Evolutionary conservation across 192 early-diverging fungal genomes (phyloP).

Genomic region (Phlyctochytrium bullatum): DNA sequence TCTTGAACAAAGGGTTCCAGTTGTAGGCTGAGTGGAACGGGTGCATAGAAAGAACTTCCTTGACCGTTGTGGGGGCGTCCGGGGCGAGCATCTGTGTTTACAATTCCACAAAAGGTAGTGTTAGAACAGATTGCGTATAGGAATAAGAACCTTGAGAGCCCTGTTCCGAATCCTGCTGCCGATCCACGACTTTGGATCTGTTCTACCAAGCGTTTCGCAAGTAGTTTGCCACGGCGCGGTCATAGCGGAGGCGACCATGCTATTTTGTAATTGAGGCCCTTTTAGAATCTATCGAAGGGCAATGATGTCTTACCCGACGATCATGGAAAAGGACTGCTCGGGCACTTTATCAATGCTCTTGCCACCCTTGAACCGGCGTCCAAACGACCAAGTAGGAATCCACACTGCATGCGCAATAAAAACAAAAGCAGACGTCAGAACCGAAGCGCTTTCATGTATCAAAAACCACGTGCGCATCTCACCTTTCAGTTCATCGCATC

Average conservation of each 20-base stretch:
- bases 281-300: constrained; percentile 43
- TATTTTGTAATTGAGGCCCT: constrained; percentile 43
- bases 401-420: constrained; percentile 57
- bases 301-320: constrained; percentile 58
- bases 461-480: too few species aligned
- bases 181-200: constrained; percentile 6
- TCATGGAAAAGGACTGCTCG: constrained; percentile 64
- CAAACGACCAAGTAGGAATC: constrained; percentile 78
- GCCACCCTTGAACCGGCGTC: constrained; percentile 66
- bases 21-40: constrained; percentile 18
- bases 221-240: constrained; percentile 16
- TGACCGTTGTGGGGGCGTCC: constrained; percentile 12
- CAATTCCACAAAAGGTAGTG: neutral
- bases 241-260: constrained; percentile 31
- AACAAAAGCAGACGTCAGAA: too few species aligned
- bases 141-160: constrained; percentile 6
- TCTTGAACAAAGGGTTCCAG: constrained; percentile 31
- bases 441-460: too few species aligned
- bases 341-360: constrained; percentile 58
- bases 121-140: neutral
- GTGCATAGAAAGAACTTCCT: constrained; percentile 15
- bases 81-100: constrained; percentile 13
- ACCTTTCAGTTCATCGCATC: constrained; percentile 70
- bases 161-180: neutral
- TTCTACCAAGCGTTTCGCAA: constrained; percentile 30